phyloP scores from a whole-genome alignment of 768 basidiomycete genomes.

The Gymnopilus junonius region DNA sequence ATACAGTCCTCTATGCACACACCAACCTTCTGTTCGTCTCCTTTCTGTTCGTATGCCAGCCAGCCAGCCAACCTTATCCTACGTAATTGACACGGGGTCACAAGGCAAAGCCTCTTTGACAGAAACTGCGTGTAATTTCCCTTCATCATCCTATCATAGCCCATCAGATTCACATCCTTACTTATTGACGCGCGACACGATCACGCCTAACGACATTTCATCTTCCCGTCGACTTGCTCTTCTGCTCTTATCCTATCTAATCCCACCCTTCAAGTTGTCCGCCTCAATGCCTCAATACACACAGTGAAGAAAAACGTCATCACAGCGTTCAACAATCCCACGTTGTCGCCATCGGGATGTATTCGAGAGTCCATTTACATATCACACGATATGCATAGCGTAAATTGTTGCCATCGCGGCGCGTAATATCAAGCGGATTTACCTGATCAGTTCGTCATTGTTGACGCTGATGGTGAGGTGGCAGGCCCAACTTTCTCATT shows the following conservation, averaged over 20 bases:
- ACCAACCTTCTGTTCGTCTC: neutral
- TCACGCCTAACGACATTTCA: neutral
- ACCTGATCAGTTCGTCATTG: neutral
- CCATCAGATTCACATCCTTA: conserved; percentile 1
- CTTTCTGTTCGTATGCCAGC: neutral
- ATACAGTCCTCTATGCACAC: neutral
- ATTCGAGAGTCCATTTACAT: neutral
- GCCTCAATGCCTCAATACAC: neutral
- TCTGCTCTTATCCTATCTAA: neutral
- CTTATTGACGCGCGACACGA: conserved; percentile 4
- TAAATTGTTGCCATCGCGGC: neutral
- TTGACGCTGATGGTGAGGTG: neutral
- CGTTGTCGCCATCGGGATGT: neutral
- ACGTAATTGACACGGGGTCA: conserved; percentile 4
- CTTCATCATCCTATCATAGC: conserved; percentile 1
- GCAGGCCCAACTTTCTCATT: neutral
- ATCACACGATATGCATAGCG: neutral
- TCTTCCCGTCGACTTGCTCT: neutral
- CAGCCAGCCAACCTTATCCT: neutral
- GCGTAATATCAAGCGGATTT: neutral
- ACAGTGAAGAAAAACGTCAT: neutral
- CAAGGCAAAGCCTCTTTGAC: conserved; percentile 5
- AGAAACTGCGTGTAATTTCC: conserved; percentile 7
- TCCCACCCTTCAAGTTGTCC: neutral
- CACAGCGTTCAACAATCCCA: neutral